Percentiles rank a stretch among this genome's conserved stretches.
phyloP scores from a whole-genome alignment of 257 asterid species.

The Solanum bulbocastanum region DNA sequence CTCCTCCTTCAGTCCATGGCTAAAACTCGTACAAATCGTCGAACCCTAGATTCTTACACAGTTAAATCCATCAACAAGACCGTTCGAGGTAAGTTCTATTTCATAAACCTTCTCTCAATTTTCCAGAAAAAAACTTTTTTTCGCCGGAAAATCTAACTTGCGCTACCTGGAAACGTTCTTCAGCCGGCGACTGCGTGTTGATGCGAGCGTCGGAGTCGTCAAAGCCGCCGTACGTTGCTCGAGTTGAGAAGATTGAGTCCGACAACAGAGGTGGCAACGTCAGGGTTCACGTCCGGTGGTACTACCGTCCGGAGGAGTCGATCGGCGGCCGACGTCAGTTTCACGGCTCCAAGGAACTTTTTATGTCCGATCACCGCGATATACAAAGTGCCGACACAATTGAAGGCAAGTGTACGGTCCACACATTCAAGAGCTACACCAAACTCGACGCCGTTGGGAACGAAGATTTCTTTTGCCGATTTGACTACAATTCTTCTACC shows the following conservation, averaged over 20 bases:
- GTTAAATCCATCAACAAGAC: constrained; percentile 59
- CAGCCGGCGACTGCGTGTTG: constrained; percentile 92
- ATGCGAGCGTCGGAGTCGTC: constrained; percentile 76
- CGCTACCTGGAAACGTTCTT: background rate
- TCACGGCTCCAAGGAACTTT: constrained; percentile 88
- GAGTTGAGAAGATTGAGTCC: constrained; percentile 83
- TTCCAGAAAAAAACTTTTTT: background rate
- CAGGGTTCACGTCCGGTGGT: constrained; percentile 74
- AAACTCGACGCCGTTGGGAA: constrained; percentile 88
- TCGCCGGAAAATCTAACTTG: constrained; percentile 3
- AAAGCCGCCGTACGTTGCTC: constrained; percentile 80
- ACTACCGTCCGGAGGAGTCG: constrained; percentile 97
- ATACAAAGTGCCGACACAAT: constrained; percentile 80
- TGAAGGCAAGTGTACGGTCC: constrained; percentile 86
- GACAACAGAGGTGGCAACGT: constrained; percentile 72
- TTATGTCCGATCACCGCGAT: constrained; percentile 86
- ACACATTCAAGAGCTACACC: constrained; percentile 74
- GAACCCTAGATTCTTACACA: constrained; percentile 59
- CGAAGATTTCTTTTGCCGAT: constrained; percentile 89
- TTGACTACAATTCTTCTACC: constrained; percentile 77
- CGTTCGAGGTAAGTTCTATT: constrained; percentile 45
- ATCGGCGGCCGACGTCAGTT: constrained; percentile 87
- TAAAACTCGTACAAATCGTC: constrained; percentile 54
- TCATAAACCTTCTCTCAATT: background rate
- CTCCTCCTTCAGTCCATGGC: constrained; percentile 46